Base-by-base conservation (phyloP, 495 filamentous ascomycete species). In the Amniculicola lignicola region DNA sequence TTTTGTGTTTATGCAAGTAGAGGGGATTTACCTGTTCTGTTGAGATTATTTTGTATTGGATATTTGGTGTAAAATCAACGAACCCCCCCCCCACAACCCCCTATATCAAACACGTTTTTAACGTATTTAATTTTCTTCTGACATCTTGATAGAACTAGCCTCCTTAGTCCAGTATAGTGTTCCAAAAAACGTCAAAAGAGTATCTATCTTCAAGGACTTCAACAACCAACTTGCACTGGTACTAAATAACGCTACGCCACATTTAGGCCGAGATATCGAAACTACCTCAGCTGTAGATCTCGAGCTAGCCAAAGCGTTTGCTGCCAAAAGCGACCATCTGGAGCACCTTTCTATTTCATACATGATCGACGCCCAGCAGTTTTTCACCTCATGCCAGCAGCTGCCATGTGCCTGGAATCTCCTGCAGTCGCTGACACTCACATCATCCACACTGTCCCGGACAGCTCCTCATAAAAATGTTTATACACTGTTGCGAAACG, bases 191-290 rank as follows among this genome's bases (percentile, higher is more conserved):
- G 43, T 47, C 43, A 47, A 47, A 47, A 47, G 27, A 47, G 43
- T 47, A 47, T 47, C 43, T 33, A 47, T 47, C 43, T 47, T 47
- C 43, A 47, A 47, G 43, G 43, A 47, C 43, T 47, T 47, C 43
- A 47, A 47, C 27, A 47, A 33, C 43, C 43, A 47, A 47, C 43
- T 47, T 47, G 43, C 43, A 47, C 27, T 47, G 27, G 43, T 16
- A 28, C 43, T 47, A 29, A 29, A 47, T 33, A 47, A 47, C 43
- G 43, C 43, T 33, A 47, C 43, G 22, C 43, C 43, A 28, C 43
- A 47, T 47, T 28, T 47, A 47, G 43, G 27, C 27, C 43, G 43
- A 47, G 43, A 47, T 33, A 47, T 47, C 43, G 43, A 47, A 47
- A 28, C 43, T 33, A 47, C 43, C 27, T 33, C 43, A 31, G 43